Evolutionary conservation across 306 rosid genomes (phyloP), one percentile per base, ranked within the genome.

Genomic region (Ceratonia siliqua): DNA sequence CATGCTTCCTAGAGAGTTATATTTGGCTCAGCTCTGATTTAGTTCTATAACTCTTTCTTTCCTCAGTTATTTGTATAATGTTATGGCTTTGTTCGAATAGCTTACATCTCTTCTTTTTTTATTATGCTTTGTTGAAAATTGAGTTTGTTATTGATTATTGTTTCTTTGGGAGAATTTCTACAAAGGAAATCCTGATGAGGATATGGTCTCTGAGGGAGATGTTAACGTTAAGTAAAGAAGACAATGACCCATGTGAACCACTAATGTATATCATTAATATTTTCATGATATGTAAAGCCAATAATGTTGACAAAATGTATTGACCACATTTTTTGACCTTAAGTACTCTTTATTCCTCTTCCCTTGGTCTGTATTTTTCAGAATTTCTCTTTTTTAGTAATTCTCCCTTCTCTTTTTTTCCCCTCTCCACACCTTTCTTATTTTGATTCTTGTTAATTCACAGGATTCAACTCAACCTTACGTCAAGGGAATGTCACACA

Each of bases 401-500:
- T 25, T 12, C 6, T 52, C 10, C 3, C 5, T 30, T 12, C 14
- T 2, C 17, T 14, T 33, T 10, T n/a, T 53, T 8, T 30, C 50
- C 4, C 48, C n/a, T 22, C 4, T 42, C 39, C 7, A 41, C 24
- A 28, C 21, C 24, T 42, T 62, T 55, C 48, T 70, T 59, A 24
- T 66, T 6, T 62, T 33, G 54, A 43, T 73, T 79, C 73, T 78
- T 84, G 35, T 69, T 53, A 33, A 52, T 65, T 41, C 70, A 42
- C 85, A 94, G 98, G 98, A 82, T 94, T 94, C 82, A 94, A 91
- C 78, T 89, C 98, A 67, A 94, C 98, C 73, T 85, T 94, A 71
- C 97, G 98, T 21, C 96, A 94, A 83, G 98, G 98, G 75, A 91
- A 91, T 83, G 65, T 94, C 59, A 94, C 98, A 8, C 98, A 94